Conservation (phyloP, 148 eudicot genomes). For the Cornus florida region DNA sequence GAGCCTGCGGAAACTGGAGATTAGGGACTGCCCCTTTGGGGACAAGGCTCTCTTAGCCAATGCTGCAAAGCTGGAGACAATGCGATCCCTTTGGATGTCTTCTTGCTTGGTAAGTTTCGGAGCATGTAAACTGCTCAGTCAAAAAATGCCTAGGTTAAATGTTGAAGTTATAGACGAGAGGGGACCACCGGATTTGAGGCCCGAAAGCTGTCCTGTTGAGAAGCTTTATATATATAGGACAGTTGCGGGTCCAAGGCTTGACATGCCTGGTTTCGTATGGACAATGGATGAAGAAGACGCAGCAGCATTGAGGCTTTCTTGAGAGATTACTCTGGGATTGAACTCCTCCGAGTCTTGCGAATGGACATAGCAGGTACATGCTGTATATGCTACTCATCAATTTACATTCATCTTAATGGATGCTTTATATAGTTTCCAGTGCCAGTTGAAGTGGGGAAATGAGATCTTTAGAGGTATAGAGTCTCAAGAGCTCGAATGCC, state of each 20-base stretch:
- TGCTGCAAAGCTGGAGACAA: constrained; percentile 85
- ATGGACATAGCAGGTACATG: constrained; percentile 16
- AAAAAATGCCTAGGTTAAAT: constrained; percentile 78
- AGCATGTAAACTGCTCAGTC: constrained; percentile 76
- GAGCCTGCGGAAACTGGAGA: constrained; percentile 74
- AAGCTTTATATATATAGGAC: constrained; percentile 78
- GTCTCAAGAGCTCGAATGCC: constrained; percentile 19
- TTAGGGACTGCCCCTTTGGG: constrained; percentile 92
- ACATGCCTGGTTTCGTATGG: constrained; percentile 69
- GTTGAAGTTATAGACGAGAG: constrained; percentile 86
- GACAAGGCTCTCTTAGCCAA: constrained; percentile 74
- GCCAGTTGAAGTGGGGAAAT: constrained; percentile 10
- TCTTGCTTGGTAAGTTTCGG: constrained; percentile 77
- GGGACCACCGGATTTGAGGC: constrained; percentile 45
- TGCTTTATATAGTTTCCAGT: constrained; percentile 22
- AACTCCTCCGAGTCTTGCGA: not conserved
- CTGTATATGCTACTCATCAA: not conserved
- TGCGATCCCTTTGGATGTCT: constrained; percentile 99
- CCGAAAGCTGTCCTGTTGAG: constrained; percentile 63
- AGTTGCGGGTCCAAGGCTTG: constrained; percentile 70
- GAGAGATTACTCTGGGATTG: not conserved
- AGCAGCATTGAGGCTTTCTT: constrained; percentile 17
- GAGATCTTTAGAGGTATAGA: not conserved
- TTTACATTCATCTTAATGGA: constrained; percentile 12
- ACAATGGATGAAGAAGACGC: constrained; percentile 36